Evolutionary conservation across 2,329 filamentous ascomycete species (phyloP).

Genomic region (Penicillium capsulatum): DNA sequence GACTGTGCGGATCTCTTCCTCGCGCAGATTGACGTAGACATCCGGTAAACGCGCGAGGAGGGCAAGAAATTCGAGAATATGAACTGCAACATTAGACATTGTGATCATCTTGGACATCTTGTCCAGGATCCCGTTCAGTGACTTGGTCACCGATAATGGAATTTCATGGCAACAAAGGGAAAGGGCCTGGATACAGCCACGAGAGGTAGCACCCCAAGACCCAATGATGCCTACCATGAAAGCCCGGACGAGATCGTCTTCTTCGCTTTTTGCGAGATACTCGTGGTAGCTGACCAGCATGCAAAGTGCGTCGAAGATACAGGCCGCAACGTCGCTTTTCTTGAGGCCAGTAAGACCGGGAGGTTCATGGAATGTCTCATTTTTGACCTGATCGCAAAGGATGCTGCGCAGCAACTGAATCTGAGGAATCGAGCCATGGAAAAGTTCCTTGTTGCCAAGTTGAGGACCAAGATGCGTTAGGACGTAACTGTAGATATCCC

Average conservation of each 20-base stretch:
- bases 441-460: constrained; percentile 83
- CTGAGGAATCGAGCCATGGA: constrained; percentile 67
- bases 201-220: constrained; percentile 79
- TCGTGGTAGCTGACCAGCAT: constrained; percentile 88
- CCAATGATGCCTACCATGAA: constrained; percentile 78
- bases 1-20: constrained; percentile 88
- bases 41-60: constrained; percentile 78
- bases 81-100: constrained; percentile 82
- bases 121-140: constrained; percentile 77
- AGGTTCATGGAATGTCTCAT: constrained; percentile 74
- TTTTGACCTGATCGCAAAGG: constrained; percentile 77
- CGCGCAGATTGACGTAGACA: constrained; percentile 80
- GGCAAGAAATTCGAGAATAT: constrained; percentile 93
- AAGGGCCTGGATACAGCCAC: constrained; percentile 89
- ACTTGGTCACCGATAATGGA: constrained; percentile 79
- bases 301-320: constrained; percentile 79
- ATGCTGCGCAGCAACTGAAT: constrained; percentile 70
- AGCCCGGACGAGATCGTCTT: constrained; percentile 81
- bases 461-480: constrained; percentile 83
- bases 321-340: constrained; percentile 82
- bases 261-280: constrained; percentile 75
- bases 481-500: constrained; percentile 90
- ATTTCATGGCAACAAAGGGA: constrained; percentile 95
- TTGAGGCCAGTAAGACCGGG: constrained; percentile 73
- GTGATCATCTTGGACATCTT: constrained; percentile 97